Conservation (phyloP, 495 filamentous ascomycete genomes). For the Corynascus novoguineensis region DNA sequence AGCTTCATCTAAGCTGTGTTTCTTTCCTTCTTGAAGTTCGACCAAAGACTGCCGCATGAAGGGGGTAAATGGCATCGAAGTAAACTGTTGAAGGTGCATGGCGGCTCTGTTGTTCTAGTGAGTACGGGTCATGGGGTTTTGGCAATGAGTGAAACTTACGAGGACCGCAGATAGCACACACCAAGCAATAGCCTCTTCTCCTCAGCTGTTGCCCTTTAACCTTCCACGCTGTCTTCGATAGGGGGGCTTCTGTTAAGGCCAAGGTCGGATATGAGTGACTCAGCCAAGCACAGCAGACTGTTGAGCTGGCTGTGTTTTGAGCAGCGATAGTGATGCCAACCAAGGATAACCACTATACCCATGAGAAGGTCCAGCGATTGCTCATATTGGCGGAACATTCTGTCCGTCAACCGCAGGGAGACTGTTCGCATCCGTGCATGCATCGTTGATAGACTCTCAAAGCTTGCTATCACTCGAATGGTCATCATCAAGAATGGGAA, state of each 20-base stretch:
- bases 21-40: slow-evolving; percentile 29
- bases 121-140: neutral
- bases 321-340: slow-evolving; percentile 42
- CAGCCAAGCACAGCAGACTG: slow-evolving; percentile 42
- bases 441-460: slow-evolving; percentile 36
- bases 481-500: slow-evolving; percentile 34
- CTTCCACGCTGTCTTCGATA: slow-evolving; percentile 15
- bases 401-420: slow-evolving; percentile 36
- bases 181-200: slow-evolving; percentile 35
- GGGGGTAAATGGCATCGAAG: slow-evolving; percentile 29
- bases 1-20: slow-evolving; percentile 31
- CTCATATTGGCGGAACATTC: slow-evolving; percentile 43
- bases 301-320: slow-evolving; percentile 40
- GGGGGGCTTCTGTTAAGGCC: slow-evolving; percentile 36
- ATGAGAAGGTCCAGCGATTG: slow-evolving; percentile 46
- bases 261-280: slow-evolving; percentile 42
- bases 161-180: slow-evolving; percentile 40
- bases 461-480: slow-evolving; percentile 37
- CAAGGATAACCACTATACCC: slow-evolving; percentile 43
- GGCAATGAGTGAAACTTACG: slow-evolving; percentile 22
- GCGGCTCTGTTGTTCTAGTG: slow-evolving; percentile 15
- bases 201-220: slow-evolving; percentile 27
- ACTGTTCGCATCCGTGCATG: slow-evolving; percentile 34
- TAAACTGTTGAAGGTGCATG: slow-evolving; percentile 29
- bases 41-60: slow-evolving; percentile 35